These are phyloP conservation scores for Azolla pinnata DNA, from an alignment of 75 land plant genomes.

Conservation along the genomic window DNA sequence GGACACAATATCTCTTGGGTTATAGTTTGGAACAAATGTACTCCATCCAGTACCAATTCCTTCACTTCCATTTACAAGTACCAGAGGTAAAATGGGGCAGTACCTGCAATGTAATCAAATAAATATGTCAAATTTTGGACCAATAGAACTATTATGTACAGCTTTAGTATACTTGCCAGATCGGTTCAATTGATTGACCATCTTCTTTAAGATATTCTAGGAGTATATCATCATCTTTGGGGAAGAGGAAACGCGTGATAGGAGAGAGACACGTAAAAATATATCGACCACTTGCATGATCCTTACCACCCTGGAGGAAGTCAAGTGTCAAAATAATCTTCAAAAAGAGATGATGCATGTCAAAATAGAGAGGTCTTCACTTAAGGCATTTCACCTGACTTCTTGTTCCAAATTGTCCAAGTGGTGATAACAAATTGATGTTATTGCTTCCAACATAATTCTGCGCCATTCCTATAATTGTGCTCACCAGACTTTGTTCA, in stretches of 20 bases:
- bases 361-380: too few relatives aligned
- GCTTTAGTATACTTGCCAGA: slow-evolving; percentile 47
- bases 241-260: slow-evolving; percentile 72
- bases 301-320: slow-evolving; percentile 78
- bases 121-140: neutral
- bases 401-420: slow-evolving; percentile 92
- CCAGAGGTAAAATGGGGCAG: slow-evolving; percentile 74
- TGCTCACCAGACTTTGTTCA: slow-evolving; percentile 84
- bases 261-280: slow-evolving; percentile 64
- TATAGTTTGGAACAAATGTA: slow-evolving; percentile 87
- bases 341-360: too few relatives aligned
- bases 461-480: slow-evolving; percentile 98
- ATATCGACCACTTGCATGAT: slow-evolving; percentile 95
- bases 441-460: slow-evolving; percentile 97
- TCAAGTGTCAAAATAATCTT: too few relatives aligned
- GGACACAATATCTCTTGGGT: slow-evolving; percentile 82
- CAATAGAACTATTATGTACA: neutral
- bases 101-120: slow-evolving; percentile 43
- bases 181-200: slow-evolving; percentile 87
- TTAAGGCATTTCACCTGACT: slow-evolving; percentile 47
- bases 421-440: slow-evolving; percentile 74
- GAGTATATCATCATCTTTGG: slow-evolving; percentile 81
- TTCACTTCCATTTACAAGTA: slow-evolving; percentile 96
- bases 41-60: slow-evolving; percentile 99
- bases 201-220: slow-evolving; percentile 82